A percentile compares a stretch with the other conserved stretches of the same genome.
phyloP scores from a whole-genome alignment of 306 rosid species.

The Cercis canadensis region DNA sequence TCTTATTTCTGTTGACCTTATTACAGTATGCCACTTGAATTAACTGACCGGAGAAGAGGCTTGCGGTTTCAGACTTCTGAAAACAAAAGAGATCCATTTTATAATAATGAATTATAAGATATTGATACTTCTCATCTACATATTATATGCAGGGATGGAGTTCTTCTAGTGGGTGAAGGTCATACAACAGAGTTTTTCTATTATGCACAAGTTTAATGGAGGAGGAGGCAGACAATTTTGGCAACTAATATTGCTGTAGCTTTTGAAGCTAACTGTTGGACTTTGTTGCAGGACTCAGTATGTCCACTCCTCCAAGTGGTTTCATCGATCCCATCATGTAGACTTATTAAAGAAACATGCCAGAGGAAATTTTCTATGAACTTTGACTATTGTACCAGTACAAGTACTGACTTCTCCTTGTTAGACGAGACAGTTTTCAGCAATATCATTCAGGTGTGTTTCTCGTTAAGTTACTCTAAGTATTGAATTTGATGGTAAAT shows the following conservation, averaged over 20 bases:
- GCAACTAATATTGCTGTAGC: slow-evolving; percentile 60
- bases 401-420: slow-evolving; percentile 71
- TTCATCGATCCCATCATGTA: slow-evolving; percentile 79
- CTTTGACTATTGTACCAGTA: slow-evolving; percentile 92
- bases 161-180: slow-evolving; percentile 86
- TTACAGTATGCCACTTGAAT: slow-evolving; percentile 53
- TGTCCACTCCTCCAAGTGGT: slow-evolving; percentile 86
- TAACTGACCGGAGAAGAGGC: slow-evolving; percentile 71
- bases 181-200: slow-evolving; percentile 86
- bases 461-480: slow-evolving; percentile 34
- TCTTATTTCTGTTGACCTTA: slow-evolving; percentile 40
- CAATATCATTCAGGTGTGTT: slow-evolving; percentile 78
- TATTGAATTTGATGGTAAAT: slow-evolving; percentile 38
- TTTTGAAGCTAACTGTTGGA: slow-evolving; percentile 72
- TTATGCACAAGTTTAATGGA: slow-evolving; percentile 88
- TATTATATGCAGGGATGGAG: slow-evolving; percentile 97
- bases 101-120: slow-evolving; percentile 61
- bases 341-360: slow-evolving; percentile 77
- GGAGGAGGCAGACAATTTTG: slow-evolving; percentile 89
- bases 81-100: slow-evolving; percentile 75
- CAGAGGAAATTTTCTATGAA: slow-evolving; percentile 81
- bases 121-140: slow-evolving; percentile 74
- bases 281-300: slow-evolving; percentile 95
- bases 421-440: slow-evolving; percentile 72
- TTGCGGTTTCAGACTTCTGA: slow-evolving; percentile 74